Base-by-base conservation (phyloP, 257 asterid species). In the Ballota nigra region DNA sequence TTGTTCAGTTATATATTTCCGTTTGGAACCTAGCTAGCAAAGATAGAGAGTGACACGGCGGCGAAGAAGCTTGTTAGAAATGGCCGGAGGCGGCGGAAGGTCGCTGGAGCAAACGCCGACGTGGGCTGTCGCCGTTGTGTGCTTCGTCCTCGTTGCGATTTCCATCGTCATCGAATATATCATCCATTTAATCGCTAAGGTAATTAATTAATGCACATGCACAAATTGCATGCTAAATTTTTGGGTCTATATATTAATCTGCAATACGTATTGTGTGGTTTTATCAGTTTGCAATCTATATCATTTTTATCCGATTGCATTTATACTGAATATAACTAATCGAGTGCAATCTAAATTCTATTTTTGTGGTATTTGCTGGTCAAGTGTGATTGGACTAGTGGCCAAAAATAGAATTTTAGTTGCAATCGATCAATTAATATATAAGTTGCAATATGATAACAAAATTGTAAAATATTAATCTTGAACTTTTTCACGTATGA, bases 101-200 rank as follows among this genome's bases (percentile, higher is more conserved):
- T 58, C 95, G 6, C 74, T 92, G 67, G 96, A 92, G 78, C 83
- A 85, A 66, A 92, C 98, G 1, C 95, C 98, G 63, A 92, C 98
- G 12, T 92, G 98, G 98, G 98, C 98, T 0, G 95, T 92, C 1
- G 97, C 98, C 31, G 87, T 82, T 2, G 95, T 92, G n/a, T 90
- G 96, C 57, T 90, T 92, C 36, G 86, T 74, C 16, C 68, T 92
- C 70, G 86, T 92, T 10, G 87, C 91, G 0, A 36, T 90, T 52
- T 92, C 98, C 16, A 86, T 92, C 26, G 68, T 90, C 19, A 86
- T 92, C 51, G 98, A 92, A 63, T 70, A 81, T 74, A 70, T 87
- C 72, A 69, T 92, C 75, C 96, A 88, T 63, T 87, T 90, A 55
- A 81, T 88, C 18, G 98, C 91, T 47, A 78, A 87, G 95, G 98